These are phyloP conservation scores for Phytopythium mirpurense DNA, from an alignment of 352 stramenopile species.

Conservation along the genomic window DNA sequence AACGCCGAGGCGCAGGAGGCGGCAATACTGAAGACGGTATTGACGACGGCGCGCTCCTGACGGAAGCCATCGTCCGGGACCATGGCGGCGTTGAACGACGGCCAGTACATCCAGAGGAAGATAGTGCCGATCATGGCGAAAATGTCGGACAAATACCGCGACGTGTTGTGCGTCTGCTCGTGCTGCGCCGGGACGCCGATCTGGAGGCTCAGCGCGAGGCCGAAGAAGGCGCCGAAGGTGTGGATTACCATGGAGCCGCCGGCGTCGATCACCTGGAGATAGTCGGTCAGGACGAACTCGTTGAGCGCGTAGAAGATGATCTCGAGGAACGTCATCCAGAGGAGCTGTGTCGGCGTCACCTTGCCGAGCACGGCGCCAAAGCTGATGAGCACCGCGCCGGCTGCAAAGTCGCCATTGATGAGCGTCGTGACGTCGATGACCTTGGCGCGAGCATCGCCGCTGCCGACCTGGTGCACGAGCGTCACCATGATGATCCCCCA, in stretches of 20 bases:
- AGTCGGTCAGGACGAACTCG: slow-evolving; percentile 51
- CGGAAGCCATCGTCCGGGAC: slow-evolving; percentile 46
- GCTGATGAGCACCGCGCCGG: slow-evolving; percentile 63
- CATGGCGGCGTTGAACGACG: slow-evolving; percentile 75
- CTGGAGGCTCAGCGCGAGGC: slow-evolving; percentile 45
- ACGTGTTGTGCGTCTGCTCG: slow-evolving; percentile 50
- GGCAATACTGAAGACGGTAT: slow-evolving; percentile 63
- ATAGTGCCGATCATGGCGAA: slow-evolving; percentile 77
- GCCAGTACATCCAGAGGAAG: slow-evolving; percentile 84
- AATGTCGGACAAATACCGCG: slow-evolving; percentile 54
- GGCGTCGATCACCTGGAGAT: slow-evolving; percentile 58
- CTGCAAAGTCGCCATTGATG: slow-evolving; percentile 71
- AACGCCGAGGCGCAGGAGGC: slow-evolving; percentile 53
- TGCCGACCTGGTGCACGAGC: slow-evolving; percentile 41
- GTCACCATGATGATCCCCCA: slow-evolving; percentile 64
- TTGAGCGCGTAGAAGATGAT: slow-evolving; percentile 69
- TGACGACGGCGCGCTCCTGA: slow-evolving; percentile 58
- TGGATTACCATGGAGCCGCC: slow-evolving; percentile 84
- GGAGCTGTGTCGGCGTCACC: slow-evolving; percentile 57
- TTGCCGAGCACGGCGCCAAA: slow-evolving; percentile 72
- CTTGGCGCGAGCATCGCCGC: slow-evolving; percentile 25
- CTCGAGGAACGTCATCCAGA: slow-evolving; percentile 67
- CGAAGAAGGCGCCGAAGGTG: slow-evolving; percentile 77
- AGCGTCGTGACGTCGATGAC: slow-evolving; percentile 44
- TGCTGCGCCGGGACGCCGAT: slow-evolving; percentile 27